phyloP scores from a whole-genome alignment of 768 basidiomycete genomes.

The Russula sp. region DNA sequence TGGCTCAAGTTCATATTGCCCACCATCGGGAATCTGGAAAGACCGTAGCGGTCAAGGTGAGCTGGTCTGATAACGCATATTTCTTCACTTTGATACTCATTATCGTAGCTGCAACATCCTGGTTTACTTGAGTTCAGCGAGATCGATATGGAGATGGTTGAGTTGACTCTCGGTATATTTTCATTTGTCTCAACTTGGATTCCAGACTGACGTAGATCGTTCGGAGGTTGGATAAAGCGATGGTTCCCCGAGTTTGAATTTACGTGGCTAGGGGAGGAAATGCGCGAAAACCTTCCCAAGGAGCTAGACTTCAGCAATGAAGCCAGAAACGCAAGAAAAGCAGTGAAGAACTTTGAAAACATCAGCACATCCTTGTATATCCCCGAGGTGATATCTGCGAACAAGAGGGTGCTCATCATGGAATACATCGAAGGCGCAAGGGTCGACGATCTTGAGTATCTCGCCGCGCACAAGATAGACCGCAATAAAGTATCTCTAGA shows the following conservation, averaged over 20 bases:
- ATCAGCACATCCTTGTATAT: conserved; percentile 83
- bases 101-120: conserved; percentile 77
- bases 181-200: background rate
- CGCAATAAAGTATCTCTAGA: conserved; percentile 92
- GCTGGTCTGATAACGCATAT: conserved; percentile 20
- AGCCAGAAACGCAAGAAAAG: conserved; percentile 77
- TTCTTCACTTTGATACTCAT: conserved; percentile 14
- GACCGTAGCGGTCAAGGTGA: conserved; percentile 82
- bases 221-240: conserved; percentile 75
- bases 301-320: conserved; percentile 96
- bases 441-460: conserved; percentile 82
- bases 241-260: conserved; percentile 96
- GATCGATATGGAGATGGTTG: conserved; percentile 86
- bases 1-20: conserved; percentile 94
- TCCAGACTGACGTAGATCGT: conserved; percentile 13
- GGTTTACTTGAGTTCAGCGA: conserved; percentile 88
- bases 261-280: conserved; percentile 90
- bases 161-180: conserved; percentile 59
- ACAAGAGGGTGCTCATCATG: conserved; percentile 88
- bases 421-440: conserved; percentile 89
- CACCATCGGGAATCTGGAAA: conserved; percentile 65
- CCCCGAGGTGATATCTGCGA: conserved; percentile 74
- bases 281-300: conserved; percentile 85
- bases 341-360: conserved; percentile 64
- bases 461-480: conserved; percentile 80